Base-by-base conservation (phyloP, 768 basidiomycete species). In the Tylopilus balloui region DNA sequence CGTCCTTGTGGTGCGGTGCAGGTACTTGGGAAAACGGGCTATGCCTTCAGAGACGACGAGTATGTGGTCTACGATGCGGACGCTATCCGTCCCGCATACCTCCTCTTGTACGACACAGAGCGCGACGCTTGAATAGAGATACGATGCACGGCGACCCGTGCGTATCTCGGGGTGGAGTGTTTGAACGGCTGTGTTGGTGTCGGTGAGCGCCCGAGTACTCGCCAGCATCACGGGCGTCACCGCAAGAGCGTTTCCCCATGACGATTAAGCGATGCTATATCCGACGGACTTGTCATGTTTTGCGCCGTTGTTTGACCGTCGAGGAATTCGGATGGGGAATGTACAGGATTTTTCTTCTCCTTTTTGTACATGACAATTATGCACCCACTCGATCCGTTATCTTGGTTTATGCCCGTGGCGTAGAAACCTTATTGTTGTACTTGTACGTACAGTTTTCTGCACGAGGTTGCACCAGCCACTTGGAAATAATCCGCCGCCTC, bases 71-170 rank as follows among this genome's bases (percentile, higher is more conserved):
- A 66, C 23, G 31, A 66, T 13, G 47, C 46, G 7, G 45, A 64
- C 2, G 63, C 64, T 7, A 54, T 66, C 24, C 61, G 58, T 1
- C 19, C 58, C 1, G 62, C 63, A 14, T 65, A 65, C 13, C 56
- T 64, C 2, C 39, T 64, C 28, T 19, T 63, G 47, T 65, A 65
- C 40, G 51, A 54, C 15, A 47, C 10, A 25, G 32, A 23, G 27
- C 1, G 4, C 7, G 13, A 23, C 3, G 6, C 36, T 19, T 58
- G 42, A 52, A 5, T 4, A 10, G 2, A 10, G 2, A 19, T 10
- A 11, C 20, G 35, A 19, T 27, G 17, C 17, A 19, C 35, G 1
- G 11, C 35, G 32, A n/a, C 25, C 40, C 40, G 40, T 17, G n/a
- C 21, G 1, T n/a, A 34, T n/a, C n/a, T 14, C 14, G 31, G 15